Base-by-base conservation (phyloP, 495 filamentous ascomycete genomes). In the Penicillium egyptiacum region DNA sequence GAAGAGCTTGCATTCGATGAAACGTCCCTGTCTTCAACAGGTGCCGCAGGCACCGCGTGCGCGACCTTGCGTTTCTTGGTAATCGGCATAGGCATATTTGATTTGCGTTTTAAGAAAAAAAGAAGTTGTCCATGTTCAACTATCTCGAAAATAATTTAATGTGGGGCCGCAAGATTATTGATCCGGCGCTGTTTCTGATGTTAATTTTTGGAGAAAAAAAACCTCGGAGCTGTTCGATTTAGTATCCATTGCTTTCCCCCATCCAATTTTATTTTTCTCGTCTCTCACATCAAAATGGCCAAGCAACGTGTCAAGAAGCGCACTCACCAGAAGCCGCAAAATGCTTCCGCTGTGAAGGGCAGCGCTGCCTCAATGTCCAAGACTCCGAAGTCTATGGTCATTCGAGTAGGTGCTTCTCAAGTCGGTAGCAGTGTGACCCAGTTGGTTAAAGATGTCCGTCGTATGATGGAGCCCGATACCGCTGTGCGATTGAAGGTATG, bases 381-480 rank as follows among this genome's bases (percentile, higher is more conserved):
- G 55, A 81, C 84, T 50, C 94, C 94, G 16, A 96, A 96, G 79
- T 92, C 88, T 64, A 98, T 99, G 95, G 94, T 99, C 51, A 95
- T 99, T 73, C 87, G 94, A 62, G 91, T 96, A 52, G 94, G 95
- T 63, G 94, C 91, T 67, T 88, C 91, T 60, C 91, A 96, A 67
- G 91, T 98, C 31, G 94, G 94, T 56, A 84, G 90, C 52, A 95
- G 89, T 74, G 81, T 99, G 56, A 93, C 84, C 66, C 92, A 97
- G 71, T 77, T 99, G 55, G 94, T 93, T 5, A 87, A 88, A 61
- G 94, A 99, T 77, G 89, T 97, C 22, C 84, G 94, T 52, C 76
- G 79, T 17, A 92, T 98, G 78, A 95, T 99, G 92, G 92, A 98
- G 70, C 94, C 94, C 0, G 87, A 90, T 25, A 99, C 94, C 7